Conservation (phyloP, 768 basidiomycete genomes). For the Crucibulum laeve region DNA sequence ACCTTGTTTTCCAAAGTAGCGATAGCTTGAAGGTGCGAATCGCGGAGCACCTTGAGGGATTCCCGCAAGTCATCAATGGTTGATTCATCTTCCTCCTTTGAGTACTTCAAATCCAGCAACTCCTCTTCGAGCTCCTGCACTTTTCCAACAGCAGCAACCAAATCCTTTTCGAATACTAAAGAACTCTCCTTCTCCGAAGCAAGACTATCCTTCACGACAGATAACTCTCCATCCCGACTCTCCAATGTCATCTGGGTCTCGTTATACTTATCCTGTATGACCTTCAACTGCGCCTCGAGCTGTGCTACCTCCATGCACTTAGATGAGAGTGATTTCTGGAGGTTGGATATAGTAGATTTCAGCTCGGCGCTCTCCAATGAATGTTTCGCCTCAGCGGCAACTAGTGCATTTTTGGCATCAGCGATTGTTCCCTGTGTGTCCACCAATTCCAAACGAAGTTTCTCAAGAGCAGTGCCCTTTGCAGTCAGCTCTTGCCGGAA, state of each 20-base stretch:
- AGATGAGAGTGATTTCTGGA: no score
- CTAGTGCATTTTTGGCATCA: background rate
- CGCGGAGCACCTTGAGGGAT: slow-evolving; percentile 22
- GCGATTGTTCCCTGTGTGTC: background rate
- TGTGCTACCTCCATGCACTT: no score
- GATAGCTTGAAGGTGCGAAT: slow-evolving; percentile 28
- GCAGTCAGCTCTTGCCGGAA: slow-evolving; percentile 5
- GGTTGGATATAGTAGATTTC: background rate
- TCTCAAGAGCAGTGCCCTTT: background rate
- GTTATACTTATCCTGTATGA: no score
- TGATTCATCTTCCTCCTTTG: slow-evolving; percentile 28
- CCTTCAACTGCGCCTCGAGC: no score
- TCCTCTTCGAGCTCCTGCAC: slow-evolving; percentile 26
- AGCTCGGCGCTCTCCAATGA: background rate
- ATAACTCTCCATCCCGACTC: slow-evolving; percentile 7
- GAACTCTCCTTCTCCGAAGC: slow-evolving; percentile 12
- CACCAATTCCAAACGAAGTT: background rate
- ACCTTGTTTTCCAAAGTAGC: slow-evolving; percentile 33
- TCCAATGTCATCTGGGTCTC: no score
- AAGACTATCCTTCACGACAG: slow-evolving; percentile 9
- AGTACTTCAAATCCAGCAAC: slow-evolving; percentile 20
- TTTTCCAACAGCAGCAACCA: slow-evolving; percentile 11
- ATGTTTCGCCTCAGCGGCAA: background rate
- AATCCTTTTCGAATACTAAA: slow-evolving; percentile 13
- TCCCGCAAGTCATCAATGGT: slow-evolving; percentile 29